Conservation (phyloP, 306 rosid genomes). For the Comarum palustre region DNA sequence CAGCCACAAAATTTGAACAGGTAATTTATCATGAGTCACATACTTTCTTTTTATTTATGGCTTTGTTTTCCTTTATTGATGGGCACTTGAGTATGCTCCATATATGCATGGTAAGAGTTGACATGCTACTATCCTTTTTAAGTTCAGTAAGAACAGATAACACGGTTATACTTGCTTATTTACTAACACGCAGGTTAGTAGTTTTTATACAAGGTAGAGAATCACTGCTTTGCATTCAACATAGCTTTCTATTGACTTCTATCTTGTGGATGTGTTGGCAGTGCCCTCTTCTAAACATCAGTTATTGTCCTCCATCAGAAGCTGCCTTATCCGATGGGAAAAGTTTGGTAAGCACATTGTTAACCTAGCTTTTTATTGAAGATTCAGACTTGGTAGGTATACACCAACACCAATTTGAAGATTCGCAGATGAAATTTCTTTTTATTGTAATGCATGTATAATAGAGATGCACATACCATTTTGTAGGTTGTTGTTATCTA, state of each 20-base stretch:
- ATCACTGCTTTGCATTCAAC: not conserved
- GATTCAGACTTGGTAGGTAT: not conserved
- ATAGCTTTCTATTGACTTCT: not conserved
- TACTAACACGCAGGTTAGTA: not conserved
- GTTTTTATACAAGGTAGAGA: not conserved
- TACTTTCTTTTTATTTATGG: constrained; percentile 4
- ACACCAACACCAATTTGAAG: not conserved
- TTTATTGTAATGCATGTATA: not conserved
- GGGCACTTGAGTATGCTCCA: not conserved
- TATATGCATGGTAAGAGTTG: not conserved
- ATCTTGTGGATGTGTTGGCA: constrained; percentile 50
- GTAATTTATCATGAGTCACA: constrained; percentile 34
- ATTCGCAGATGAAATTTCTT: not conserved
- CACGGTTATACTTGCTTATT: not conserved
- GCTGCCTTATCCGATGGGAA: constrained; percentile 54
- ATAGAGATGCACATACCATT: not conserved
- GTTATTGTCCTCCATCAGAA: constrained; percentile 89
- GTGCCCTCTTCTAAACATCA: constrained; percentile 91
- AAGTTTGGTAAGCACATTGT: constrained; percentile 53
- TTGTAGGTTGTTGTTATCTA: constrained; percentile 66
- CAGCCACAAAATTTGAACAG: constrained; percentile 53
- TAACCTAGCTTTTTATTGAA: not conserved
- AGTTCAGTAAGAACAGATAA: not conserved
- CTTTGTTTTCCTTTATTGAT: not conserved
- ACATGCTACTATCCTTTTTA: not conserved